phyloP scores from a whole-genome alignment of 2,329 filamentous ascomycete genomes.

The Lachnellula cervina region DNA sequence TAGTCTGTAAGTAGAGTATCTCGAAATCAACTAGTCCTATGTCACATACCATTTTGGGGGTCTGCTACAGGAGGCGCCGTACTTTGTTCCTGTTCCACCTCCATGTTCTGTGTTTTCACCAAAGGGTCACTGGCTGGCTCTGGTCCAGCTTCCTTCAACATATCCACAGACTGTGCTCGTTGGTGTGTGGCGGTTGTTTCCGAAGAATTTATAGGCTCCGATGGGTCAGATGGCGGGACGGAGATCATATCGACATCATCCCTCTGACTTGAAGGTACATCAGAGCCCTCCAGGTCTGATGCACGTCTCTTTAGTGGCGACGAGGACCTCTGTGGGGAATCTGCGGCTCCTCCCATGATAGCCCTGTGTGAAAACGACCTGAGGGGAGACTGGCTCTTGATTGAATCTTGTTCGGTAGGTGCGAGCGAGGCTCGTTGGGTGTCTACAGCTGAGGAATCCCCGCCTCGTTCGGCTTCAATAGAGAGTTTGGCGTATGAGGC shows the following conservation, averaged over 20 bases:
- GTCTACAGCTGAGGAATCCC: constrained; percentile 22
- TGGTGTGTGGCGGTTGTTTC: constrained; percentile 1
- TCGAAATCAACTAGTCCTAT: neutral
- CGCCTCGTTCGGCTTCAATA: constrained; percentile 50
- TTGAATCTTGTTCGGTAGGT: constrained; percentile 22
- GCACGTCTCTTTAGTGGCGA: constrained; percentile 61
- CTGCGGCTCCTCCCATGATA: constrained; percentile 56
- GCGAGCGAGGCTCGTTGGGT: constrained; percentile 33
- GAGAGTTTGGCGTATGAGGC: constrained; percentile 53
- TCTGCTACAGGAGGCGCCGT: neutral
- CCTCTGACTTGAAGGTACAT: constrained; percentile 21
- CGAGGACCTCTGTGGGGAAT: constrained; percentile 55
- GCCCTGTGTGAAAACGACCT: constrained; percentile 42
- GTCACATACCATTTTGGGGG: constrained; percentile 3
- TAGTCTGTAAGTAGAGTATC: neutral
- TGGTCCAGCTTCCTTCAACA: constrained; percentile 15
- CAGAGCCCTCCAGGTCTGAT: constrained; percentile 33
- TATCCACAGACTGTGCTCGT: constrained; percentile 23
- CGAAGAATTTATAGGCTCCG: constrained; percentile 6
- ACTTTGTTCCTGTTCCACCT: neutral
- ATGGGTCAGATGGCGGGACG: constrained; percentile 12
- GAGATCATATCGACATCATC: constrained; percentile 33
- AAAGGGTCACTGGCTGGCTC: constrained; percentile 2
- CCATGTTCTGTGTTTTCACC: neutral
- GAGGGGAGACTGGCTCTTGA: constrained; percentile 46